These are phyloP conservation scores for Saksenaea oblongispora DNA, from an alignment of 371 early-diverging fungal species.

Conservation along the genomic window DNA sequence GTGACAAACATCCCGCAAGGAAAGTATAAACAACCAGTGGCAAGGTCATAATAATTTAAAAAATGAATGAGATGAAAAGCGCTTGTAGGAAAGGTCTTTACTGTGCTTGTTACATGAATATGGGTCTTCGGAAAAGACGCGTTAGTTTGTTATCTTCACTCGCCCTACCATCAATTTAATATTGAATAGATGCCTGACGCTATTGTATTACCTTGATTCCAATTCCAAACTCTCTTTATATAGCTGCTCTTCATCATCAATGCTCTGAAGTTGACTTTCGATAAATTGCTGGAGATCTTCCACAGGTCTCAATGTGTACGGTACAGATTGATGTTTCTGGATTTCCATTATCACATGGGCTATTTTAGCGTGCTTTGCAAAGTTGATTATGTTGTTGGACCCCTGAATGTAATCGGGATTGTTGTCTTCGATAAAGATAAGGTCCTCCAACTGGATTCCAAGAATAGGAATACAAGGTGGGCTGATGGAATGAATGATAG, in stretches of 20 bases:
- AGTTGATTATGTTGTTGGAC: constrained; percentile 81
- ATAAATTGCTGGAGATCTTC: constrained; percentile 87
- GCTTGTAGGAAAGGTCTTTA: no score
- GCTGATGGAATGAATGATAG: constrained; percentile 79
- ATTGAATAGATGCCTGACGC: no score
- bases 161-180: no score
- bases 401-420: constrained; percentile 66
- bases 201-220: constrained; percentile 85
- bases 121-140: no score
- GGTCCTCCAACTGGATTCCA: constrained; percentile 86
- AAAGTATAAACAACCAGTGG: no score
- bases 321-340: constrained; percentile 87
- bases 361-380: constrained; percentile 86
- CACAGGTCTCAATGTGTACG: constrained; percentile 79
- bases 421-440: constrained; percentile 95
- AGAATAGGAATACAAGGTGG: constrained; percentile 95
- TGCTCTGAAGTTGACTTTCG: constrained; percentile 45
- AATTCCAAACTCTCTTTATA: constrained; percentile 79
- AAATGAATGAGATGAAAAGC: no score
- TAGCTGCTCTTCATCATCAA: constrained; percentile 57
- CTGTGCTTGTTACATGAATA: no score
- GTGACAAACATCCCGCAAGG: no score
- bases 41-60: no score
- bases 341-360: constrained; percentile 92
- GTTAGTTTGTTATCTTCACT: no score